Conservation (phyloP, 768 basidiomycete species). For the Lentinus tigrinus region DNA sequence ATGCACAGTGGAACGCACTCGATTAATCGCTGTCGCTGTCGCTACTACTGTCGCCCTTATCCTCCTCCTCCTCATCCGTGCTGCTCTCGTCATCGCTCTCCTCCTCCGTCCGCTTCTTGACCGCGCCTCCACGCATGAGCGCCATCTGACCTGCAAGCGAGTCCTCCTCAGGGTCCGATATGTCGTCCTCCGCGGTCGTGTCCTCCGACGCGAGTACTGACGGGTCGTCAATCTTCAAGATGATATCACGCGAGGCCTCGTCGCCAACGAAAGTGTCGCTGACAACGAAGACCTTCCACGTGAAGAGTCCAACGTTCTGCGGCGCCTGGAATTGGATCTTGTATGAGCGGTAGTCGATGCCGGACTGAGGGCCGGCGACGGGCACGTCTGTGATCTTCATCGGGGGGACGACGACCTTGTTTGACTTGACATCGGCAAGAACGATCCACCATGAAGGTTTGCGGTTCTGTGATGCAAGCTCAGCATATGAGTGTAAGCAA, state of each 20-base stretch:
- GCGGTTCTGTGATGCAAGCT: constrained; percentile 53
- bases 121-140: constrained; percentile 83
- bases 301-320: constrained; percentile 75
- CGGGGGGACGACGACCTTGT: constrained; percentile 85
- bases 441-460: constrained; percentile 93
- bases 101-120: constrained; percentile 60
- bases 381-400: constrained; percentile 81
- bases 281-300: constrained; percentile 83
- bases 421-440: constrained; percentile 82
- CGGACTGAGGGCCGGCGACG: constrained; percentile 44
- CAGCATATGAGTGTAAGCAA: background rate
- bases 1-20: background rate
- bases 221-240: constrained; percentile 79
- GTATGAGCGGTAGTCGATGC: constrained; percentile 74
- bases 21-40: constrained; percentile 48
- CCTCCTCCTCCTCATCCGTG: constrained; percentile 44
- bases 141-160: constrained; percentile 97
- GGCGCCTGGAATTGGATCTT: constrained; percentile 96
- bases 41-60: constrained; percentile 42
- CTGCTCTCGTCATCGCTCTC: constrained; percentile 50
- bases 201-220: constrained; percentile 57
- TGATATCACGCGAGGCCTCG: constrained; percentile 67
- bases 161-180: constrained; percentile 98
- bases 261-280: constrained; percentile 90
- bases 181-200: constrained; percentile 79